These are phyloP conservation scores for Ceratobasidium sp. DNA, from an alignment of 1,284 basidiomycete species.

Conservation along the genomic window DNA sequence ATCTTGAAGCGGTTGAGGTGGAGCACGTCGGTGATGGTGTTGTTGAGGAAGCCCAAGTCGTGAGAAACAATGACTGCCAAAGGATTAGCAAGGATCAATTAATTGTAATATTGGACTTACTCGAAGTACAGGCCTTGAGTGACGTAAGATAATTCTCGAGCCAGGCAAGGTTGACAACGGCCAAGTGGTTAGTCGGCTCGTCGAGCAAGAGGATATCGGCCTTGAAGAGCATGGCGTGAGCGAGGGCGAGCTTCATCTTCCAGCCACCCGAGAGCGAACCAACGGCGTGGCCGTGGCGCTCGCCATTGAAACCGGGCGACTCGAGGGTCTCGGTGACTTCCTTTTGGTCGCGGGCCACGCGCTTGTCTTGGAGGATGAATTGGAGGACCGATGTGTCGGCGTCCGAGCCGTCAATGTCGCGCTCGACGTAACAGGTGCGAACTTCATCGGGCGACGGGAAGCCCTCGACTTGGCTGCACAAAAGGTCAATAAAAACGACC, in stretches of 20 bases:
- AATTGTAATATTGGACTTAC: constrained; percentile 61
- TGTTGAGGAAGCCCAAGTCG: constrained; percentile 99
- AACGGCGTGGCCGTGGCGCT: constrained; percentile 71
- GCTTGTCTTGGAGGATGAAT: constrained; percentile 90
- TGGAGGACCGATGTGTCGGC: constrained; percentile 62
- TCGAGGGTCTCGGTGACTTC: constrained; percentile 86
- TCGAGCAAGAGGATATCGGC: too few relatives aligned
- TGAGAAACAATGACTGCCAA: constrained; percentile 91
- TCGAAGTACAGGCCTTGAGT: constrained; percentile 80
- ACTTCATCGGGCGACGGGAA: constrained; percentile 97
- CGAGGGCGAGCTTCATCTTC: too few relatives aligned
- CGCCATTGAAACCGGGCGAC: constrained; percentile 91
- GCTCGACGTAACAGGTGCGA: constrained; percentile 98
- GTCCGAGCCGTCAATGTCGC: constrained; percentile 95
- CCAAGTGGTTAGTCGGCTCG: constrained; percentile 88
- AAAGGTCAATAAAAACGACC: constrained; percentile 32
- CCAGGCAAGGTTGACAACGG: constrained; percentile 97
- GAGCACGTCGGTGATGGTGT: constrained; percentile 98
- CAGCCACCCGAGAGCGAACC: too few relatives aligned
- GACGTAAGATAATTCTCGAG: constrained; percentile 88
- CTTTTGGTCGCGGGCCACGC: constrained; percentile 78
- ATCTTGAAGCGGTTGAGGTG: constrained; percentile 60
- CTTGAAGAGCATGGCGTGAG: too few relatives aligned
- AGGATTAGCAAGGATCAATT: constrained; percentile 49
- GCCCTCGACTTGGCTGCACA: constrained; percentile 88